Conservation (phyloP, 139 green algal genomes). For the Dunaliella primolecta region DNA sequence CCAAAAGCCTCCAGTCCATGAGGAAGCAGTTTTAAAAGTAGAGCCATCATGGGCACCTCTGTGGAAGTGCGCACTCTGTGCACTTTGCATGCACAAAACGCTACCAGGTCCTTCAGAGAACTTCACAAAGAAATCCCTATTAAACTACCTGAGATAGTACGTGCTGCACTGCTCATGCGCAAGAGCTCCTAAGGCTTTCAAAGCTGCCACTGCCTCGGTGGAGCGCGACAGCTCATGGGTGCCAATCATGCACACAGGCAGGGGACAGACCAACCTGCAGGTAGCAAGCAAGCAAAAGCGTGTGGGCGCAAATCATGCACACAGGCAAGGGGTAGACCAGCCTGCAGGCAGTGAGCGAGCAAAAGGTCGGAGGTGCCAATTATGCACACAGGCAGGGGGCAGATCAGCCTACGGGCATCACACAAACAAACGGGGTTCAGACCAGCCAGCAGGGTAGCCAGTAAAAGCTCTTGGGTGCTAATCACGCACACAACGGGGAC, state of each 20-base stretch:
- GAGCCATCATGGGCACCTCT: too few relatives aligned
- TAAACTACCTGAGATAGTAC: conserved; percentile 15
- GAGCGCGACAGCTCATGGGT: conserved; percentile 11
- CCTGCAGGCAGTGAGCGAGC: not conserved
- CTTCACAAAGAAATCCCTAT: too few relatives aligned
- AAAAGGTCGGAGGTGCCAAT: not conserved
- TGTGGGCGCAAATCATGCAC: not conserved
- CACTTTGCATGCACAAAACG: too few relatives aligned
- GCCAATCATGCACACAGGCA: conserved; percentile 9
- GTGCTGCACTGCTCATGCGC: conserved; percentile 26
- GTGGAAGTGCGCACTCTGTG: too few relatives aligned
- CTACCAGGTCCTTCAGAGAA: too few relatives aligned
- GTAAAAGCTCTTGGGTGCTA: not conserved
- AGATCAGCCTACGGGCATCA: not conserved
- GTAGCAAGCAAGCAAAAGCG: not conserved
- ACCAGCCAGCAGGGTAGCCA: too few relatives aligned
- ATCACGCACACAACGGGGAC: not conserved
- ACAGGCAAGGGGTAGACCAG: not conserved
- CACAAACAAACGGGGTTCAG: too few relatives aligned
- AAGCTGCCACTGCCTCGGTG: conserved; percentile 6
- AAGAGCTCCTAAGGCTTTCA: conserved; percentile 21
- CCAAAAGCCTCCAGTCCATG: too few relatives aligned
- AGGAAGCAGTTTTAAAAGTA: too few relatives aligned
- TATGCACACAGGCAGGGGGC: not conserved
- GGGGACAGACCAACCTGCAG: conserved; percentile 24